These are phyloP conservation scores for Exobasidium rhododendri DNA, from an alignment of 1,284 basidiomycete species.

Conservation along the genomic window DNA sequence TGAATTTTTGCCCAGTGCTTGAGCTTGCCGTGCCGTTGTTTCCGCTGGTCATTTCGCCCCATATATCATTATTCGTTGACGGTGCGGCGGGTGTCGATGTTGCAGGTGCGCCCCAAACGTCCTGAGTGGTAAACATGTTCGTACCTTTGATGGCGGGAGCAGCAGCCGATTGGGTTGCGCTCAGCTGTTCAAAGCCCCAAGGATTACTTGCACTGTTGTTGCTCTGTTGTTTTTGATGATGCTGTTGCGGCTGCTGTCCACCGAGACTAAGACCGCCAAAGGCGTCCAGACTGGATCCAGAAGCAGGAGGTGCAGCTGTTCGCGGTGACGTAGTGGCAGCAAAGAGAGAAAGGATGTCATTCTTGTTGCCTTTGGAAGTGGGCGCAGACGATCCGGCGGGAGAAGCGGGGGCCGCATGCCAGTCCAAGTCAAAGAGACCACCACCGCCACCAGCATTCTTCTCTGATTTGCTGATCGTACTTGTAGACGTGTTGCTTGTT, in stretches of 20 bases:
- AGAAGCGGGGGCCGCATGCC: conserved; percentile 57
- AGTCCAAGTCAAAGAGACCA: conserved; percentile 81
- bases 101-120: conserved; percentile 30
- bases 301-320: not conserved
- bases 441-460: conserved; percentile 56
- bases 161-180: not conserved
- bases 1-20: conserved; percentile 3
- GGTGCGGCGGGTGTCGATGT: conserved; percentile 5
- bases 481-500: conserved; percentile 16
- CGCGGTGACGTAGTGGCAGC: conserved; percentile 6
- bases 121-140: conserved; percentile 37
- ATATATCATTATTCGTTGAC: conserved; percentile 7
- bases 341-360: conserved; percentile 82
- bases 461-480: conserved; percentile 27
- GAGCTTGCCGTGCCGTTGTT: not conserved
- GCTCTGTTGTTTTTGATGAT: not conserved
- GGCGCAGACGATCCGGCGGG: conserved; percentile 43
- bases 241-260: not conserved
- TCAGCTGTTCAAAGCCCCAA: conserved; percentile 8
- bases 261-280: conserved; percentile 18
- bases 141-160: not conserved
- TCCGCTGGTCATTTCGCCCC: conserved; percentile 4
- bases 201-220: not conserved
- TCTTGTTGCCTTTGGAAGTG: conserved; percentile 58
- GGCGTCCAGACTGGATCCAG: conserved; percentile 19